Conservation (phyloP, 129 eudicot species). For the Dittrichia graveolens region DNA sequence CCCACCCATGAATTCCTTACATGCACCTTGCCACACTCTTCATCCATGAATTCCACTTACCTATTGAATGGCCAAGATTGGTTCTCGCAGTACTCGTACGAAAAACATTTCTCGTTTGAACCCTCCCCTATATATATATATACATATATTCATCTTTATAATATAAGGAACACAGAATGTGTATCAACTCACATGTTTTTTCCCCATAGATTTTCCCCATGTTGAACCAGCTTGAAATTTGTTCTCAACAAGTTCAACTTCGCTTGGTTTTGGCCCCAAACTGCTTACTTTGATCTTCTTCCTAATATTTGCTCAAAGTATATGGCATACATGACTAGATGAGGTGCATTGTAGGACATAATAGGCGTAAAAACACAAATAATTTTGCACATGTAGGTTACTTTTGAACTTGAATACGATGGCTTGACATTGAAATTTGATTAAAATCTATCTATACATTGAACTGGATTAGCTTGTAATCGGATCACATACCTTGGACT, state of each 20-base stretch:
- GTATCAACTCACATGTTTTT: neutral
- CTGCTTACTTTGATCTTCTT: neutral
- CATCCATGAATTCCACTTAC: no score
- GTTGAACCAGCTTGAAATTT: neutral
- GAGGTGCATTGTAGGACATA: neutral
- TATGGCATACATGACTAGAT: neutral
- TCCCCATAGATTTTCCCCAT: neutral
- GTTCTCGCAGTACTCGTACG: no score
- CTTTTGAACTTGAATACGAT: neutral
- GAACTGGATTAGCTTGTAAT: neutral
- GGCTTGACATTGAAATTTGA: neutral
- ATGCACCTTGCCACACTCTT: no score
- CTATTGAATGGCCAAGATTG: no score
- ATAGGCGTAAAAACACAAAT: no score
- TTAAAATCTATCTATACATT: neutral
- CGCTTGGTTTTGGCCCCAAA: neutral
- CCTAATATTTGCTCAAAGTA: neutral
- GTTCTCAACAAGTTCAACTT: slow-evolving; percentile 1
- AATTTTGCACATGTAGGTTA: neutral
- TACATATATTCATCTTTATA: no score
- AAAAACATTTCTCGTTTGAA: no score
- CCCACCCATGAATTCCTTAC: no score
- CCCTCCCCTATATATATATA: no score
- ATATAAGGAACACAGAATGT: neutral
- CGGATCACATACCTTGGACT: neutral